These are phyloP conservation scores for Alternaria novae-zelandiae DNA, from an alignment of 2,329 filamentous ascomycete genomes.

Conservation along the genomic window DNA sequence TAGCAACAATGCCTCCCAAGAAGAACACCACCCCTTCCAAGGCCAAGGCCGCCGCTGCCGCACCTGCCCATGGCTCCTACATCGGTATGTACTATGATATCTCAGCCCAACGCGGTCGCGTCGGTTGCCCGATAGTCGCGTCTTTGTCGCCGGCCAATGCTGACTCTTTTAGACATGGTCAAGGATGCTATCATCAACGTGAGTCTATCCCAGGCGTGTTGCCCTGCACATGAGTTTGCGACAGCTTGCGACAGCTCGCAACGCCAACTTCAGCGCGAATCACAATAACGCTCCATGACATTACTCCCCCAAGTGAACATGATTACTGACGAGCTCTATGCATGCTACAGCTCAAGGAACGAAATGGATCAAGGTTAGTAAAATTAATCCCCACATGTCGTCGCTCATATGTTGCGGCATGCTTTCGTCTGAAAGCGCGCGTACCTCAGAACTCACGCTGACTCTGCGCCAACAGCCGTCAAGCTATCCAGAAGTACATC, in stretches of 20 bases:
- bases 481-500: constrained; percentile 78
- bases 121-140: constrained; percentile 41
- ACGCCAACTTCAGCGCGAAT: constrained; percentile 43
- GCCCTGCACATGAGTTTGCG: constrained; percentile 37
- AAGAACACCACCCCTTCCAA: constrained; percentile 61
- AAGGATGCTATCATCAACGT: constrained; percentile 74
- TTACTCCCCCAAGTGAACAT: constrained; percentile 12
- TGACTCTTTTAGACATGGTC: constrained; percentile 71
- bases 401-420: constrained; percentile 34
- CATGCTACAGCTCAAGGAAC: constrained; percentile 68
- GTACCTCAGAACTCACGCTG: constrained; percentile 36
- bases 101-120: constrained; percentile 57
- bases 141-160: constrained; percentile 61
- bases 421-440: constrained; percentile 30
- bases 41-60: constrained; percentile 64
- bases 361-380: constrained; percentile 72
- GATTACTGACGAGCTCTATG: constrained; percentile 58
- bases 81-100: constrained; percentile 62
- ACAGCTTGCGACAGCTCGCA: constrained; percentile 26
- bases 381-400: constrained; percentile 30
- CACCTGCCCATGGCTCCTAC: constrained; percentile 68
- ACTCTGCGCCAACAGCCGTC: constrained; percentile 61
- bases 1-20: constrained; percentile 68
- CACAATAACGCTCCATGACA: constrained; percentile 26
- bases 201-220: constrained; percentile 63